Conservation (phyloP, 2,329 filamentous ascomycete genomes). For the Cladosporium halotolerans region DNA sequence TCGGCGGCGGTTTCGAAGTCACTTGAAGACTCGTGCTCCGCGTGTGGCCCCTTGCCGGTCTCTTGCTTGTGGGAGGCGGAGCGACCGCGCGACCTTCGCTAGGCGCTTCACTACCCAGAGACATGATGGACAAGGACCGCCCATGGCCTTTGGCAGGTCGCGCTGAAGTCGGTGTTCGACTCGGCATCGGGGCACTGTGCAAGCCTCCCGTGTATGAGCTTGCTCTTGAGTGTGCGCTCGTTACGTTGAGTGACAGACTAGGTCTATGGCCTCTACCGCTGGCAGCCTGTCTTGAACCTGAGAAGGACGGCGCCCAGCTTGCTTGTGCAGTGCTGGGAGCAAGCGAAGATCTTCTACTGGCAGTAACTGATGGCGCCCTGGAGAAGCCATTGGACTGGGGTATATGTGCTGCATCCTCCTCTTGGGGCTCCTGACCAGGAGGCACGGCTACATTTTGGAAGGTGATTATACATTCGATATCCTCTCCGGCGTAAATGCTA, state of each 20-base stretch:
- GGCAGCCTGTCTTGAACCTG: constrained; percentile 2
- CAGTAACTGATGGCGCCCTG: constrained; percentile 5
- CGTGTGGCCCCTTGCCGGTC: constrained; percentile 60
- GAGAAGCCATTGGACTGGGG: constrained; percentile 29
- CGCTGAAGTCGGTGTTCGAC: constrained; percentile 33
- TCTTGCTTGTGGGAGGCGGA: constrained; percentile 24
- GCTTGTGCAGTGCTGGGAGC: constrained; percentile 3
- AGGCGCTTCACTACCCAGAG: constrained; percentile 39
- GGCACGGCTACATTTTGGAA: constrained; percentile 72
- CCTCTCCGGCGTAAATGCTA: constrained; percentile 92
- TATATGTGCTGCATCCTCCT: constrained; percentile 17
- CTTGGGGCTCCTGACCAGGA: constrained; percentile 35
- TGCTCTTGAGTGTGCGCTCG: constrained; percentile 25
- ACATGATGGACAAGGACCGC: constrained; percentile 45
- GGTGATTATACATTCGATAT: constrained; percentile 90
- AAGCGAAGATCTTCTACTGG: constrained; percentile 11
- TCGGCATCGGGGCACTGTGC: constrained; percentile 18
- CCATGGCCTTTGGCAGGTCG: constrained; percentile 44
- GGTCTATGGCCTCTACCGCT: constrained; percentile 53
- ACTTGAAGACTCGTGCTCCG: constrained; percentile 80
- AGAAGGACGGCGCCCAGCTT: constrained; percentile 13
- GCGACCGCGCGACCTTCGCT: constrained; percentile 17
- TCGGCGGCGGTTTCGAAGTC: constrained; percentile 36
- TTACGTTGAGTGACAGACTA: constrained; percentile 55
- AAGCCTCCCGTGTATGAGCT: constrained; percentile 19